Base-by-base conservation (phyloP, 352 stramenopile species). In the Hyaloperonospora brassicae region DNA sequence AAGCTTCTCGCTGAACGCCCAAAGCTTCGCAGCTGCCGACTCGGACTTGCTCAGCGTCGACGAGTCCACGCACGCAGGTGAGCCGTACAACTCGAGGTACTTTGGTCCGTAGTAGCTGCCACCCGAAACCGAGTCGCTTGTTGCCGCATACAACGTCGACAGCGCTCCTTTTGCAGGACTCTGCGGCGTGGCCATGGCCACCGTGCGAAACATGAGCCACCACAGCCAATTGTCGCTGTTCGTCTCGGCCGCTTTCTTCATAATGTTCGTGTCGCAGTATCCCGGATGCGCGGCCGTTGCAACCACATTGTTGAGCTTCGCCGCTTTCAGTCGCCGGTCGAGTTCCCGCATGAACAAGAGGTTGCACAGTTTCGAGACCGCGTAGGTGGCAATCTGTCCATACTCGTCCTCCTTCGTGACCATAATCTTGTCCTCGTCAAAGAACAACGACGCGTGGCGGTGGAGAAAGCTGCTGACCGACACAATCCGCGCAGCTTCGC, bases 321-420 rank as follows among this genome's bases (percentile, higher is more conserved):
- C 38, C 0, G 55, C 49, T 23, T 62, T 56, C 8, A 76, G 24
- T 5, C 73, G 69, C 5, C 72, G 64, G 23, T 73, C 23, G 3
- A 87, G 61, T 42, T 85, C 73, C 0, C 52, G 46, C 23, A 55
- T 73, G 53, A 84, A 85, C 8, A 83, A 14, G 52, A 79, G 81
- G 39, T 44, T 44, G 49, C 45, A 70, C 17, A 87, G 53, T 58
- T 87, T 84, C 10, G 64, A 72, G 3, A 69, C 62, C 12, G 34
- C 22, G 58, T 85, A 87, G 10, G 47, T 53, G 8, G 23, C 21
- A 9, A 58, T 1, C 12, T 61, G 59, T 0, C 48, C 47, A 47
- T 61, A 52, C 42, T 57, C 53, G 13, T 66, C 50, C 35, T 44
- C 44, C 43, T 27, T 64, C 14, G 11, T 52, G 22, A 35, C 35